Evolutionary conservation across 2,329 filamentous ascomycete genomes (phyloP).

Genomic region (Microthyrium microscopicum): DNA sequence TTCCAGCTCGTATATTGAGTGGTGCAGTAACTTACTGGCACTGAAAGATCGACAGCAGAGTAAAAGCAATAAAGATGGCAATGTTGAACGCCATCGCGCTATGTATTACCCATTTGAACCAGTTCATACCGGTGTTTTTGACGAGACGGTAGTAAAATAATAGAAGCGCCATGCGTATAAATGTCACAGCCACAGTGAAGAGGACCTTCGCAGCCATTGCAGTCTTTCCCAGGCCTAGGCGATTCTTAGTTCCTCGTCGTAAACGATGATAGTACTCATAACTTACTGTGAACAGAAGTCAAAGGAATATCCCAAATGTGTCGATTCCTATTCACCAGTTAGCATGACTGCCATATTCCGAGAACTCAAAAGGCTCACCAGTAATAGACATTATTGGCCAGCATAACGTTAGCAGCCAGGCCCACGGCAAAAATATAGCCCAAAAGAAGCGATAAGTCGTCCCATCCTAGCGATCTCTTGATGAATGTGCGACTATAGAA

Average conservation of each 20-base stretch:
- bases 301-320: conserved; percentile 27
- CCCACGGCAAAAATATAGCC: conserved; percentile 23
- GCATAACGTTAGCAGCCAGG: conserved; percentile 21
- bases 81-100: conserved; percentile 21
- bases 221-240: conserved; percentile 12
- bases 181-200: conserved; percentile 25
- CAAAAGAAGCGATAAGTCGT: conserved; percentile 25
- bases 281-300: conserved; percentile 3
- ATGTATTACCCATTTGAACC: conserved; percentile 25
- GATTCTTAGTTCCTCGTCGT: conserved; percentile 9
- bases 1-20: neutral
- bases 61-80: conserved; percentile 21
- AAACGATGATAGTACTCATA: neutral
- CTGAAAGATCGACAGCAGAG: conserved; percentile 21
- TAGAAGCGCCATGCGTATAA: conserved; percentile 27
- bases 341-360: too few relatives aligned
- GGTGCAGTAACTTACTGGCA: conserved; percentile 19
- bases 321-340: conserved; percentile 9
- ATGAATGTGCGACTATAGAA: conserved; percentile 24
- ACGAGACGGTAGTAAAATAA: conserved; percentile 30
- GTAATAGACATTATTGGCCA: conserved; percentile 25
- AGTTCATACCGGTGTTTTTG: conserved; percentile 20
- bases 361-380: conserved; percentile 16
- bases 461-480: conserved; percentile 26
- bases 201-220: conserved; percentile 26